Percentiles rank a stretch among this genome's conserved stretches.
These are phyloP conservation scores for Nectriaceae sp. DNA, from an alignment of 2,329 filamentous ascomycete species.

Conservation along the genomic window DNA sequence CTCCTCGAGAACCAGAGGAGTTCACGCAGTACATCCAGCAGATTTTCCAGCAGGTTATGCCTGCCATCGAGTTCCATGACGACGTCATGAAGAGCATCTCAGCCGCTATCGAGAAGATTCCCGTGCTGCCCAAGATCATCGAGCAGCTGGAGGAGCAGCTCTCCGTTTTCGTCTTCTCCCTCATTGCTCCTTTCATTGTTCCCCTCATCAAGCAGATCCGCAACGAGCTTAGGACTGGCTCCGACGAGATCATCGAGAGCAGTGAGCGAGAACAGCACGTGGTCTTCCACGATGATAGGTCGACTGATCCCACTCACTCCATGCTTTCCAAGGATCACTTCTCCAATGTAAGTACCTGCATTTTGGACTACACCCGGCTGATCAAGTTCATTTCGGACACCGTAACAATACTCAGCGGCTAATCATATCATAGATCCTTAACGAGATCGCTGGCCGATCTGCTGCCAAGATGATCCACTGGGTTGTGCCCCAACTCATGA, in stretches of 20 bases:
- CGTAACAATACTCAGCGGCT: not conserved
- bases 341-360: slow-evolving; percentile 61
- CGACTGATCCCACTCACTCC: slow-evolving; percentile 84
- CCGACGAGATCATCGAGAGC: slow-evolving; percentile 83
- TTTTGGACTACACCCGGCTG: not conserved
- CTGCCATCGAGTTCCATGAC: slow-evolving; percentile 89
- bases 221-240: slow-evolving; percentile 81
- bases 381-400: no score
- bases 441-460: slow-evolving; percentile 83
- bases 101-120: slow-evolving; percentile 80
- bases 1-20: slow-evolving; percentile 79
- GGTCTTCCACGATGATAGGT: slow-evolving; percentile 79
- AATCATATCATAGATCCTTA: slow-evolving; percentile 59
- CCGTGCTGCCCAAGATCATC: slow-evolving; percentile 79
- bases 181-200: slow-evolving; percentile 84
- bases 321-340: slow-evolving; percentile 98
- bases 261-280: slow-evolving; percentile 82
- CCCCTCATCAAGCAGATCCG: slow-evolving; percentile 87
- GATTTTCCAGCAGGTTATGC: slow-evolving; percentile 79
- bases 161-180: slow-evolving; percentile 86
- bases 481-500: slow-evolving; percentile 87
- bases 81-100: slow-evolving; percentile 79
- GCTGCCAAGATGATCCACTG: slow-evolving; percentile 79
- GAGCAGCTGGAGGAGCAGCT: slow-evolving; percentile 87
- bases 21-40: slow-evolving; percentile 77